Base-by-base conservation (phyloP, 257 asterid species). In the Ilex asprella region DNA sequence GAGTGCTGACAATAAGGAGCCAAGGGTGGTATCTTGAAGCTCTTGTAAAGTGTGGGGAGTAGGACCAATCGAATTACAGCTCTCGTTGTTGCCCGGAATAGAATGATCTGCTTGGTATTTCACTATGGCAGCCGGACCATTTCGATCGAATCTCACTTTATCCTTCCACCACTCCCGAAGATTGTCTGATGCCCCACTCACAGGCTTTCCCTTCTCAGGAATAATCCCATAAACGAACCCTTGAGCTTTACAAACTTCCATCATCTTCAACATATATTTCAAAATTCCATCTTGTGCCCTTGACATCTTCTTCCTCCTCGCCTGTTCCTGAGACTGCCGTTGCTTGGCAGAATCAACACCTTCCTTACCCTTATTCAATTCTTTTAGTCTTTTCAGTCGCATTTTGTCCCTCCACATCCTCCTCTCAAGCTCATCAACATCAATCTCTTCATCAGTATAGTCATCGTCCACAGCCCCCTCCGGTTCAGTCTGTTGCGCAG, bases 121-220 rank as follows among this genome's bases (percentile, higher is more conserved):
- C 0, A 81, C 67, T 27, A 89, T 83, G 0, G 95, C 95, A 3
- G 91, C 95, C 0, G 97, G 97, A 1, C 95, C 97, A 9, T 89
- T 89, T 0, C 95, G 85, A 55, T 89, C 94, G 16, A 89, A 89
- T 12, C 95, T 61, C 39, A 89, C 97, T 63, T 83, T 87, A 11
- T 87, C 97, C 80, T 89, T 89, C 97, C 97, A 89, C 97, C 97
- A 89, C 75, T 84, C 95, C 56, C 97, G 64, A 29, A 86, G 86
- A 68, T 87, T 87, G 54, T 89, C 97, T 0, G 97, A 89, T 15
- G 97, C 91, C 31, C 97, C 97, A 30, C 94, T 69, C 30, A 89
- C 97, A 0, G 97, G 97, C 72, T 86, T 89, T 16, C 97, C 97
- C 39, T 89, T 89, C 81, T 89, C 97, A 0, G 94, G 95, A n/a